These are phyloP conservation scores for Yamadazyma buinensis DNA, from an alignment of 1,139 yeast genomes.

Conservation along the genomic window DNA sequence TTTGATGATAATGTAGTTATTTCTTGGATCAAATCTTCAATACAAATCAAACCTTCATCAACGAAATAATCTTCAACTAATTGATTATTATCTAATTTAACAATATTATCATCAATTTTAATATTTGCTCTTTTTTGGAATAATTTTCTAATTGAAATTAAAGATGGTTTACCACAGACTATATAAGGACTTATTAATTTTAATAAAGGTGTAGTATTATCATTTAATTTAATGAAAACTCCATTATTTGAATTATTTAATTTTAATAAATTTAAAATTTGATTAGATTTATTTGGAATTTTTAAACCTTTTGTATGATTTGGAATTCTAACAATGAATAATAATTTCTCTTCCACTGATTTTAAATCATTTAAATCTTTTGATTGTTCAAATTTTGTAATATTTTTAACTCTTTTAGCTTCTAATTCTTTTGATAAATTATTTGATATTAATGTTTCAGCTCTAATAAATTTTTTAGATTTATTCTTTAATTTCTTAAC, in stretches of 20 bases:
- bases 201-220: constrained; percentile 54
- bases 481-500: constrained; percentile 39
- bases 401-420: constrained; percentile 60
- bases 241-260: constrained; percentile 60
- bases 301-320: constrained; percentile 52
- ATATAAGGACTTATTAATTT: constrained; percentile 69
- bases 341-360: constrained; percentile 42
- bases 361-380: constrained; percentile 17
- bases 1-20: constrained; percentile 57
- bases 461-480: constrained; percentile 55
- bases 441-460: constrained; percentile 67
- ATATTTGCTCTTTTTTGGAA: constrained; percentile 74
- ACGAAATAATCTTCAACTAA: constrained; percentile 71
- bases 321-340: constrained; percentile 67
- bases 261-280: constrained; percentile 56
- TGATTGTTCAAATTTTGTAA: constrained; percentile 45
- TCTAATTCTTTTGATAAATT: constrained; percentile 64
- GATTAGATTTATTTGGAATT: constrained; percentile 63
- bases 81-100: constrained; percentile 66
- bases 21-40: constrained; percentile 76
- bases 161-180: constrained; percentile 69
- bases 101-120: constrained; percentile 23
- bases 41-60: constrained; percentile 67
- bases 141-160: constrained; percentile 64
- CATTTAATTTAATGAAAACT: constrained; percentile 62